Evolutionary conservation across 768 basidiomycete genomes (phyloP), one percentile per base, ranked within the genome.

Genomic region (Lentinula sp.): DNA sequence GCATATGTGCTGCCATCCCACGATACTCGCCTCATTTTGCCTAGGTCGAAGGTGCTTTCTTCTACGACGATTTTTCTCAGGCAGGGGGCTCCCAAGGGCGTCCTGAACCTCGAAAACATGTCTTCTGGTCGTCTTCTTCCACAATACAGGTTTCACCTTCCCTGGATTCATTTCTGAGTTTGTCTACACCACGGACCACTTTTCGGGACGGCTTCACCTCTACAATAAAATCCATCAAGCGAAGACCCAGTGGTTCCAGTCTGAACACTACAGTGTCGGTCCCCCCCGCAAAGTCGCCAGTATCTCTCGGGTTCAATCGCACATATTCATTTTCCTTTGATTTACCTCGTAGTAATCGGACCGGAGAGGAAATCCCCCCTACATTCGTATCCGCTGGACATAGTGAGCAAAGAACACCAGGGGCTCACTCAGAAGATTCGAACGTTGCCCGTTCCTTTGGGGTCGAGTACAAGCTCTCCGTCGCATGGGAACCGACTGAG

Each of bases 11-110:
- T 65, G 55, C 32, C 41, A 9, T 55, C 48, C 49, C 39, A 8
- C 51, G 23, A 39, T 18, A 37, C 37, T 50, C 48, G 60, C 4
- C 35, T 20, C 46, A 57, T 23, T 55, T 35, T 12, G 49, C 7
- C 4, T 62, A 90, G 88, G 72, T 90, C 54, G 85, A 88, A 73
- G 88, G 88, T 6, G 69, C 76, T 9, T 86, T 90, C 66, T 72
- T 76, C 18, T 85, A 83, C 62, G 66, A 66, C 12, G 23, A 67
- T 66, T 57, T 71, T 63, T 50, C 67, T 64, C 37, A 70, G 73
- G 69, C 68, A 36, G 63, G 65, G 53, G 65, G 62, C 63, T 66
- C 61, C 37, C 43, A 65, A 18, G 69, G 53, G 55, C 66, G 51
- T 45, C 64, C 61, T 52, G 67, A 63, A 56, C 63, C 63, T 63